These are phyloP conservation scores for Endoconidiophora laricicola DNA, from an alignment of 2,329 filamentous ascomycete genomes.

Conservation along the genomic window DNA sequence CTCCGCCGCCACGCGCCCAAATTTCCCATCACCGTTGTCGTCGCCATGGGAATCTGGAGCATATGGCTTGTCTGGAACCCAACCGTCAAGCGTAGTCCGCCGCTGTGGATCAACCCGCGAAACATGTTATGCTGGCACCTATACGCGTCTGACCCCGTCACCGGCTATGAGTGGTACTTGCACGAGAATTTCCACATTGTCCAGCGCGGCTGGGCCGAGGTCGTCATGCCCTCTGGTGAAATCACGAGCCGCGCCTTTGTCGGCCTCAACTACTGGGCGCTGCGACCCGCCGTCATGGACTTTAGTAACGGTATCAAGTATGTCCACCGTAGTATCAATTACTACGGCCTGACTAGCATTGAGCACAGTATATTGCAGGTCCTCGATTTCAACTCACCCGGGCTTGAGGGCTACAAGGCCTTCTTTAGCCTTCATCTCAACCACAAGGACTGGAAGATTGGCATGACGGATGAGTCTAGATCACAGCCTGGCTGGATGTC, in stretches of 20 bases:
- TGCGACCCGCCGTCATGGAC: neutral
- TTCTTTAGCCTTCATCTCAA: neutral
- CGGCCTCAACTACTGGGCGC: neutral
- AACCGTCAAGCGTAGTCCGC: neutral
- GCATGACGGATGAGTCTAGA: neutral
- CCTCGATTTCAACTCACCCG: neutral
- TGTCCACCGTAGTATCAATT: neutral
- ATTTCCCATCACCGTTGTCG: neutral
- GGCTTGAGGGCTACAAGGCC: neutral
- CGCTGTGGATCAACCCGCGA: neutral
- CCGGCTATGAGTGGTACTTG: neutral
- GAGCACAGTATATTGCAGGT: slow-evolving; percentile 3
- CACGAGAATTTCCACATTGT: slow-evolving; percentile 1
- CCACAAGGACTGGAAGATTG: neutral
- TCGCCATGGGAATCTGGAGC: neutral
- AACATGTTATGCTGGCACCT: neutral
- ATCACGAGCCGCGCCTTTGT: neutral
- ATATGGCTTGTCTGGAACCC: slow-evolving; percentile 2
- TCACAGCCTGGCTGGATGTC: too few species aligned
- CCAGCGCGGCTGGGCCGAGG: neutral
- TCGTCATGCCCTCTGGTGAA: neutral
- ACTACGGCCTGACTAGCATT: neutral
- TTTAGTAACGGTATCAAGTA: too few species aligned
- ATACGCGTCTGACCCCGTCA: neutral
- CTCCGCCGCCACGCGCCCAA: neutral